Evolutionary conservation across 495 filamentous ascomycete species (phyloP).

Genomic region (Geoglossum glabrum): DNA sequence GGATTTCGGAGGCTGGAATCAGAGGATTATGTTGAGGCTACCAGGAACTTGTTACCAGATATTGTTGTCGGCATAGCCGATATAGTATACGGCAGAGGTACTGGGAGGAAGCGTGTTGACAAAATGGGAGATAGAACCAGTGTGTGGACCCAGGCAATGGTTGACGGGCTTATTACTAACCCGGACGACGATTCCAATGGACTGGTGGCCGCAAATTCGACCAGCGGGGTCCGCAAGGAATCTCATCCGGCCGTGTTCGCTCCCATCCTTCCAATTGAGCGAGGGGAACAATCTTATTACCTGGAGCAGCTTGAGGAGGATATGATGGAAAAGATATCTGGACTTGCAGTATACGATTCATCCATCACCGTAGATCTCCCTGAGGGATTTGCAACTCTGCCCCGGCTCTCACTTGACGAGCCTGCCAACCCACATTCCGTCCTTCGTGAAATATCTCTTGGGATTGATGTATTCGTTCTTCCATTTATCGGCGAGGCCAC

Average conservation of each 20-base stretch:
- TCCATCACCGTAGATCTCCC: slow-evolving; percentile 46
- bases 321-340: slow-evolving; percentile 35
- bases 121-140: slow-evolving; percentile 80
- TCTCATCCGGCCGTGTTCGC: slow-evolving; percentile 40
- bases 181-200: slow-evolving; percentile 13
- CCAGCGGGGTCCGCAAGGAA: background rate
- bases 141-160: slow-evolving; percentile 43
- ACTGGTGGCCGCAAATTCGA: slow-evolving; percentile 14
- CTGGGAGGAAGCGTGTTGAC: slow-evolving; percentile 46
- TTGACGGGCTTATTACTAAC: slow-evolving; percentile 10
- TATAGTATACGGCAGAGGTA: slow-evolving; percentile 34
- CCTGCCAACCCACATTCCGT: slow-evolving; percentile 48
- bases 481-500: slow-evolving; percentile 53
- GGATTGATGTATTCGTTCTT: slow-evolving; percentile 60
- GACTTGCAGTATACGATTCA: slow-evolving; percentile 65
- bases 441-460: slow-evolving; percentile 48
- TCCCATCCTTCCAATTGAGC: slow-evolving; percentile 57
- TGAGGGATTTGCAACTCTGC: slow-evolving; percentile 33
- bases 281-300: slow-evolving; percentile 55
- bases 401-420: slow-evolving; percentile 50
- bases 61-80: slow-evolving; percentile 65
- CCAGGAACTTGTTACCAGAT: slow-evolving; percentile 49
- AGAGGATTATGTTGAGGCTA: slow-evolving; percentile 42
- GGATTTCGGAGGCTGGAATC: slow-evolving; percentile 55
- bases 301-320: slow-evolving; percentile 41